Conservation (phyloP, 208 protist species). For the Leishmania arabica region DNA sequence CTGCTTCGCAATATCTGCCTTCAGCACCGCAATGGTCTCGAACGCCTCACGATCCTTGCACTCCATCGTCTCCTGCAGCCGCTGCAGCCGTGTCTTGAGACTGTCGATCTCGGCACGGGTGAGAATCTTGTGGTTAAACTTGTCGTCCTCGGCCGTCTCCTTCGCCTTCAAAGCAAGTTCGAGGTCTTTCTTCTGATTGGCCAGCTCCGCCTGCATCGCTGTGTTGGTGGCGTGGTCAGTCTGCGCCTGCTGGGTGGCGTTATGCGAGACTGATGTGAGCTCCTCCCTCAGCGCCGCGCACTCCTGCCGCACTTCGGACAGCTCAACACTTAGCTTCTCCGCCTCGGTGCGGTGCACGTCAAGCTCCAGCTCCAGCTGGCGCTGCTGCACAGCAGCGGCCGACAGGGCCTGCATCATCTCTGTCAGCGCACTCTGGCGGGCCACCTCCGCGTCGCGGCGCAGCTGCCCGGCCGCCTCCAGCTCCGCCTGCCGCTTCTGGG, state of each 20-base stretch:
- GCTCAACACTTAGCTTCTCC: constrained; percentile 53
- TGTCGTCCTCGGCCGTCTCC: constrained; percentile 46
- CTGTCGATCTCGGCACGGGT: constrained; percentile 78
- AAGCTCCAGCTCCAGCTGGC: constrained; percentile 76
- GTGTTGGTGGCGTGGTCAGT: constrained; percentile 77
- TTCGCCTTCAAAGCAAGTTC: constrained; percentile 50
- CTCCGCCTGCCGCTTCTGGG: constrained; percentile 45
- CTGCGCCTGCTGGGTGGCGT: constrained; percentile 66
- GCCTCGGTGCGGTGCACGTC: constrained; percentile 73
- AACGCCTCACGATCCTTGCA: constrained; percentile 73
- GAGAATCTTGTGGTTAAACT: constrained; percentile 70
- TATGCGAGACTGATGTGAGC: constrained; percentile 43
- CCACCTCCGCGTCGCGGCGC: constrained; percentile 51
- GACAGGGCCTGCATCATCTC: constrained; percentile 52
- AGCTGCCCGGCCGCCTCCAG: constrained; percentile 50
- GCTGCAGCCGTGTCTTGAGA: constrained; percentile 69
- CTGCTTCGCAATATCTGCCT: constrained; percentile 53
- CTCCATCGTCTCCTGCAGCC: constrained; percentile 75
- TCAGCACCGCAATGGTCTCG: constrained; percentile 75
- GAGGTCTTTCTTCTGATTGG: constrained; percentile 75
- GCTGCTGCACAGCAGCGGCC: constrained; percentile 63
- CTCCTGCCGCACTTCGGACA: constrained; percentile 38
- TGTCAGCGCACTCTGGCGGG: constrained; percentile 34
- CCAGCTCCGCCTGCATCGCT: constrained; percentile 69
- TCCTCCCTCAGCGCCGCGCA: constrained; percentile 29